Evolutionary conservation across 2,329 filamentous ascomycete genomes (phyloP), one percentile per base, ranked within the genome.

Genomic region (Fusarium heterosporum): DNA sequence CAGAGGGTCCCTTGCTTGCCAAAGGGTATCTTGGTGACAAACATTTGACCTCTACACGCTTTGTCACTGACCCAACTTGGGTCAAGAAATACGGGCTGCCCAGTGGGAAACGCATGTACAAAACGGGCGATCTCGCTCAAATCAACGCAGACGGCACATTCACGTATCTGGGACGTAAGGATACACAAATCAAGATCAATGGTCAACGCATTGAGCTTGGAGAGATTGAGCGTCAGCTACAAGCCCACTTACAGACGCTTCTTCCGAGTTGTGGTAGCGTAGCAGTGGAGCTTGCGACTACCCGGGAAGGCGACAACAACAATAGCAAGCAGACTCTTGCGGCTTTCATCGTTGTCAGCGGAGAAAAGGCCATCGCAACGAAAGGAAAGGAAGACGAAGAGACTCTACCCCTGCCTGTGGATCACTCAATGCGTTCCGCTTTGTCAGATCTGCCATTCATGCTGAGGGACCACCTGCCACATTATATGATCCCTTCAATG

Each of bases 181-280:
- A 48, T 41, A 89, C 22, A 22, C 22, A 22, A 22, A 6, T 22
- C 22, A 22, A 89, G 72, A 74, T 88, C 12, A 80, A 81, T 28
- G 88, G 88, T 25, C 87, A 82, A 61, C 75, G 85, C 47, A 78
- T 86, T 49, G 88, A 84, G 75, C 76, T 84, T 16, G 70, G 64
- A 6, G 68, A 73, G 62, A 4, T 55, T 10, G 53, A 55, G 36
- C 53, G 49, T 28, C 55, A 56, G 25, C 55, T 69, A 47, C 61
- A 14, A 64, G 57, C 40, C 34, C 29, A 51, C 41, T 38, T 51
- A 26, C 48, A 51, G 17, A 41, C 48, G 40, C 48, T 51, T 41
- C 17, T 51, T 51, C 48, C 38, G 36, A 51, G 38, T 38, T 41
- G 48, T 32, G 26, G 32, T 26, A 36, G 48, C 26, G 48, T 51